Conservation (phyloP, 306 rosid species). For the Cyclanthera cordifolia region DNA sequence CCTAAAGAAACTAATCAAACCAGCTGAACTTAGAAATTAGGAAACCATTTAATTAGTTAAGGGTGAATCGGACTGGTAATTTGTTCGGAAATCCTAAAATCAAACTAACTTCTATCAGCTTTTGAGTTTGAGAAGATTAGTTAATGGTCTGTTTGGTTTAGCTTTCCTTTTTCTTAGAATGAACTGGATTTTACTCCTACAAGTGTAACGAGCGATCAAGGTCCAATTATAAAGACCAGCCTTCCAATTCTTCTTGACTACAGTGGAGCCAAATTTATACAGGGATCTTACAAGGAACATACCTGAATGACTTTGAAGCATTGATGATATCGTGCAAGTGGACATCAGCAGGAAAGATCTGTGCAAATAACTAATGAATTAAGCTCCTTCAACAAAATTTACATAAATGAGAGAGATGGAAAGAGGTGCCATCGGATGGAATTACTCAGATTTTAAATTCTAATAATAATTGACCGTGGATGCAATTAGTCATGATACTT, state of each 20-base stretch:
- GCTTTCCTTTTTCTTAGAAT: not conserved
- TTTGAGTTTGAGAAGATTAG: not conserved
- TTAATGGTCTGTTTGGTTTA: not conserved
- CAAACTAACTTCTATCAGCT: not conserved
- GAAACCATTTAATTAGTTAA: too few species aligned
- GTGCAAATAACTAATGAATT: conserved; percentile 16
- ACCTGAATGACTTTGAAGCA: conserved; percentile 59
- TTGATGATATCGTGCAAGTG: conserved; percentile 47
- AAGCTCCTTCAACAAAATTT: not conserved
- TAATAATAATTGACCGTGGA: conserved; percentile 7
- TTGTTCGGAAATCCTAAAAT: not conserved
- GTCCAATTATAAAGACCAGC: not conserved
- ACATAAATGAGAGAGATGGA: not conserved
- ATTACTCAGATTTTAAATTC: not conserved
- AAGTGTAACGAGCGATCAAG: not conserved
- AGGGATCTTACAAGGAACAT: conserved; percentile 13
- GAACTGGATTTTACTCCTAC: not conserved
- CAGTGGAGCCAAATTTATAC: not conserved
- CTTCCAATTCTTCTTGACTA: not conserved
- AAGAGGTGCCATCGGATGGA: not conserved
- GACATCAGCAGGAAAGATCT: conserved; percentile 79
- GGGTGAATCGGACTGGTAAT: not conserved
- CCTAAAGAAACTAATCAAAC: not conserved
- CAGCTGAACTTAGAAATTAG: too few species aligned
- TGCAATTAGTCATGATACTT: conserved; percentile 12